These are phyloP conservation scores for Elongisporangium undulatum DNA, from an alignment of 352 stramenopile genomes.

Conservation along the genomic window DNA sequence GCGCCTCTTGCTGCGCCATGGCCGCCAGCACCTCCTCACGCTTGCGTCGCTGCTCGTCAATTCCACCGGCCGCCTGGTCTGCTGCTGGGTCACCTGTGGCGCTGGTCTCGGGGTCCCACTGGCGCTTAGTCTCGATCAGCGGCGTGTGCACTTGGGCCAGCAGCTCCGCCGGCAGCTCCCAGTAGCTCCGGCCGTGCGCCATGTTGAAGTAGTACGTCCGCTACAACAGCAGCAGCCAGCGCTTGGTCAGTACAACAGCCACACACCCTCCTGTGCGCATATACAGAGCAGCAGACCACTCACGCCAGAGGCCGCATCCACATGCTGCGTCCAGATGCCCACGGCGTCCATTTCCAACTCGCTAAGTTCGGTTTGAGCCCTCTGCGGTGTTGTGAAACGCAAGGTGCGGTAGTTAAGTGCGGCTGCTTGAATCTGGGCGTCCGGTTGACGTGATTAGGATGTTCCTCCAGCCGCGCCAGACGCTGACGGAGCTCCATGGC, in stretches of 20 bases:
- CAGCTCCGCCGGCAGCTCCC: constrained; percentile 56
- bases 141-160: constrained; percentile 43
- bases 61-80: constrained; percentile 7
- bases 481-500: constrained; percentile 59
- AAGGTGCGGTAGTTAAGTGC: neutral
- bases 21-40: constrained; percentile 35
- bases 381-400: neutral
- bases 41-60: constrained; percentile 30
- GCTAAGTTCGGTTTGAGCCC: neutral
- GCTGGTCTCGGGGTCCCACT: constrained; percentile 35
- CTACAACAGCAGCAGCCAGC: constrained; percentile 15
- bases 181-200: constrained; percentile 66
- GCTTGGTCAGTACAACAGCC: neutral
- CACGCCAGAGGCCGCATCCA: constrained; percentile 52
- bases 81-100: constrained; percentile 20
- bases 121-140: constrained; percentile 34
- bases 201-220: constrained; percentile 82
- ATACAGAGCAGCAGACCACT: constrained; percentile 2
- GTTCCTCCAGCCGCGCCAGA: constrained; percentile 65
- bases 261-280: neutral
- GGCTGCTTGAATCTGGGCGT: neutral
- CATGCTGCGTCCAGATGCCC: constrained; percentile 74
- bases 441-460: constrained; percentile 16
- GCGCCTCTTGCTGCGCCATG: constrained; percentile 17
- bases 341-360: constrained; percentile 20